Evolutionary conservation across 345 rosid genomes (phyloP).

Genomic region (Linum lewisii): DNA sequence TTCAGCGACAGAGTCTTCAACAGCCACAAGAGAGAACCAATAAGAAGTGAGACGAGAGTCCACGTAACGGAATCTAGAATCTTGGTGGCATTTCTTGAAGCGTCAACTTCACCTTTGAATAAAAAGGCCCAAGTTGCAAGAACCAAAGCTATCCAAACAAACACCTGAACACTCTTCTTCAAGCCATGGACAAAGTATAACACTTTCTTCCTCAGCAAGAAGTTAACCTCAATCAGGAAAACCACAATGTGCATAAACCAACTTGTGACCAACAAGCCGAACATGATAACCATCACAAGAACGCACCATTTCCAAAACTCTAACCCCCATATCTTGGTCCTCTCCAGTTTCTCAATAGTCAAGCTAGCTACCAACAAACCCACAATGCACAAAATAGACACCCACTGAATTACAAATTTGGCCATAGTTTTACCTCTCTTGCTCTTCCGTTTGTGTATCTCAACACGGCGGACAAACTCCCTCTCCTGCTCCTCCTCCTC

Average conservation of each 20-base stretch:
- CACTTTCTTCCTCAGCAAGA: slow-evolving; percentile 2
- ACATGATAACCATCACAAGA: slow-evolving; percentile 61
- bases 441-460: slow-evolving; percentile 30
- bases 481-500: slow-evolving; percentile 45
- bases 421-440: slow-evolving; percentile 16
- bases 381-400: slow-evolving; percentile 1
- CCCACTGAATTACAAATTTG: slow-evolving; percentile 42
- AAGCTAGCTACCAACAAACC: slow-evolving; percentile 8
- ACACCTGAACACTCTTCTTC: slow-evolving; percentile 60
- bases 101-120: neutral
- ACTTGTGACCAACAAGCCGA: slow-evolving; percentile 54
- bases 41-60: slow-evolving; percentile 5
- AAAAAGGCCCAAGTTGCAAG: slow-evolving; percentile 40
- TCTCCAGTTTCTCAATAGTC: slow-evolving; percentile 19
- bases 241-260: slow-evolving; percentile 6
- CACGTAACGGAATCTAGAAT: neutral
- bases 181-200: slow-evolving; percentile 5
- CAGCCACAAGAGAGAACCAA: slow-evolving; percentile 3
- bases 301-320: slow-evolving; percentile 50
- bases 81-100: neutral
- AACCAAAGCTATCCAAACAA: slow-evolving; percentile 59
- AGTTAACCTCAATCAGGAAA: slow-evolving; percentile 7
- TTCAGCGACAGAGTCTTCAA: slow-evolving; percentile 56
- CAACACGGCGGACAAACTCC: slow-evolving; percentile 24
- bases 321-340: slow-evolving; percentile 1